Conservation (phyloP, 495 filamentous ascomycete species). For the Hypoxylon fuscum region DNA sequence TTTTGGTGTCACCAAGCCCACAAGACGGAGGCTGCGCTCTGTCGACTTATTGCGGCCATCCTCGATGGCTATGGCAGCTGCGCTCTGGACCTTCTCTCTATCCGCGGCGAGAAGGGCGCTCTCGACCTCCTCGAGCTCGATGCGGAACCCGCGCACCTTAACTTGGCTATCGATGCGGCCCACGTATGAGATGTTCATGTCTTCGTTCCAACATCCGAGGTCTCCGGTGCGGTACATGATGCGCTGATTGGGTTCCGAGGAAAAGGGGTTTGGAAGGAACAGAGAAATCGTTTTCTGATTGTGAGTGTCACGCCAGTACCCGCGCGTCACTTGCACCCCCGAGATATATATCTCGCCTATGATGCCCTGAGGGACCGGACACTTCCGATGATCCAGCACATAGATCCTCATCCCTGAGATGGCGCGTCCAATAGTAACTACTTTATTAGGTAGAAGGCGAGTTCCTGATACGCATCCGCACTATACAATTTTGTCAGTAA, state of each 20-base stretch:
- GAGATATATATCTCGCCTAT: slow-evolving; percentile 43
- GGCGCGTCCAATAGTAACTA: slow-evolving; percentile 39
- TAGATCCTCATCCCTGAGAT: slow-evolving; percentile 38
- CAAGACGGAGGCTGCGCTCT: slow-evolving; percentile 3
- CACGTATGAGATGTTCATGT: slow-evolving; percentile 32
- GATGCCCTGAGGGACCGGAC: slow-evolving; percentile 28
- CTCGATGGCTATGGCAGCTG: slow-evolving; percentile 19
- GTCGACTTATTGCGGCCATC: background rate
- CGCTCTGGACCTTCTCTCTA: slow-evolving; percentile 6
- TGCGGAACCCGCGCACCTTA: slow-evolving; percentile 43
- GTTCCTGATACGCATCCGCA: slow-evolving; percentile 4
- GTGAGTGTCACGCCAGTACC: slow-evolving; percentile 28
- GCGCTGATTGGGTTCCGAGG: slow-evolving; percentile 8
- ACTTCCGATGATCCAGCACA: slow-evolving; percentile 31
- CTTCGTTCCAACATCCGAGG: slow-evolving; percentile 36
- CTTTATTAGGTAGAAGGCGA: slow-evolving; percentile 18
- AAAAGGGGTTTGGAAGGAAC: slow-evolving; percentile 30
- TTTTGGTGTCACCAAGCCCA: slow-evolving; percentile 33
- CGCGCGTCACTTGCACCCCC: slow-evolving; percentile 38
- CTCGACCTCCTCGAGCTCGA: slow-evolving; percentile 43
- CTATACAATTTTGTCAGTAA: background rate
- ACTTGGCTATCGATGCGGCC: slow-evolving; percentile 44
- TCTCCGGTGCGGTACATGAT: slow-evolving; percentile 47
- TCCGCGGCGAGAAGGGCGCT: slow-evolving; percentile 11
- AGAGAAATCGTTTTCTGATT: slow-evolving; percentile 2